Percentiles rank a stretch among this genome's conserved stretches.
Conservation (phyloP, 306 rosid genomes). For the Pachyrhizus erosus region DNA sequence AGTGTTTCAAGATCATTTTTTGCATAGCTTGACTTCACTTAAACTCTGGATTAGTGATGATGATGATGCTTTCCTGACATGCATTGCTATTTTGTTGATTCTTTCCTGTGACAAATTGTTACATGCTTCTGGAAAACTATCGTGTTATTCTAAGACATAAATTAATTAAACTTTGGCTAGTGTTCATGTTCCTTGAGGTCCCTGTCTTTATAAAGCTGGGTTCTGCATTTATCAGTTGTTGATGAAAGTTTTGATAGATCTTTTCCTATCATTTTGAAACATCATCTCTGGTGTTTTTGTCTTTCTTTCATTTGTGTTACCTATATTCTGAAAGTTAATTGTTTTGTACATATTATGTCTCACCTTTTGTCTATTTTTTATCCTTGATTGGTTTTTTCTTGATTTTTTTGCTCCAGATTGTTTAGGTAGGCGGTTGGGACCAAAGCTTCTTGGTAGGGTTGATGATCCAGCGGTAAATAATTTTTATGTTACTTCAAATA, state of each 20-base stretch:
- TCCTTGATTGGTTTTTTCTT: constrained; percentile 40
- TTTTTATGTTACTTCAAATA: constrained; percentile 22
- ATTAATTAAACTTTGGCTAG: neutral
- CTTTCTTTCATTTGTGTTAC: constrained; percentile 30
- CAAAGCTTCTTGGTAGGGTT: constrained; percentile 89
- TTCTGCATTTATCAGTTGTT: constrained; percentile 18
- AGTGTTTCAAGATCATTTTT: neutral
- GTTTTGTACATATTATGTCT: constrained; percentile 5
- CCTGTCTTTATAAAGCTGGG: constrained; percentile 15
- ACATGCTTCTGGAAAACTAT: constrained; percentile 26
- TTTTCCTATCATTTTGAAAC: neutral
- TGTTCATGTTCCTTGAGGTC: constrained; percentile 20
- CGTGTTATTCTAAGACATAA: neutral
- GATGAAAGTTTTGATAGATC: constrained; percentile 11
- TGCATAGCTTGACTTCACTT: constrained; percentile 24
- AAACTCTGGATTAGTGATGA: constrained; percentile 16
- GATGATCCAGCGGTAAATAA: constrained; percentile 88
- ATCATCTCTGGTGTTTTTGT: constrained; percentile 8
- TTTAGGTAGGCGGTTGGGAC: constrained; percentile 99
- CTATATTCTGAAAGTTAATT: constrained; percentile 32
- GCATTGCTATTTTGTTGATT: constrained; percentile 7
- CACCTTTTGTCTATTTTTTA: constrained; percentile 30
- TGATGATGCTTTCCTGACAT: constrained; percentile 8
- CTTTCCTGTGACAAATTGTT: constrained; percentile 24
- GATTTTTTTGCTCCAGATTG: constrained; percentile 73